A percentile compares a stretch with the other conserved stretches of the same genome.
Evolutionary conservation across 495 filamentous ascomycete species (phyloP).

Genomic region (Lasiosphaeria ovina): DNA sequence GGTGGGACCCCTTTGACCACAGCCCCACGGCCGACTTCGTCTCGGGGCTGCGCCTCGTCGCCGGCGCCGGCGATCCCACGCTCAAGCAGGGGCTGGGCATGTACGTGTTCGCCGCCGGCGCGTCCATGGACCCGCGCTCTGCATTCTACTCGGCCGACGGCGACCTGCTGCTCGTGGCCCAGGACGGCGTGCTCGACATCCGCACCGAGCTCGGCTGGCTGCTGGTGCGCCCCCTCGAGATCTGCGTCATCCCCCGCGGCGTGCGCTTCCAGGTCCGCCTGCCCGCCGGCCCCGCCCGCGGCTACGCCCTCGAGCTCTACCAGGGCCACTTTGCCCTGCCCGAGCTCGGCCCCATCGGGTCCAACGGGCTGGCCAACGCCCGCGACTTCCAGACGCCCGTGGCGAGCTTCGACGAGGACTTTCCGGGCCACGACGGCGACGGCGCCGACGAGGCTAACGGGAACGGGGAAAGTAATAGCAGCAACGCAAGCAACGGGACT

Average conservation of each 20-base stretch:
- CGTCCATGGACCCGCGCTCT: conserved; percentile 68
- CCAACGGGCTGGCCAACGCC: conserved; percentile 80
- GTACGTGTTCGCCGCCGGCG: conserved; percentile 76
- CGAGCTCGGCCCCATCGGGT: conserved; percentile 86
- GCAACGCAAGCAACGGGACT: too few relatives aligned
- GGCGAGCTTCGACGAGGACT: conserved; percentile 67
- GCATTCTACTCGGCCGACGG: conserved; percentile 92
- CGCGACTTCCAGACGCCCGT: conserved; percentile 86
- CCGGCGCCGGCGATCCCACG: conserved; percentile 79
- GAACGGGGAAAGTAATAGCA: conserved; percentile 4
- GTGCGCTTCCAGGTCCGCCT: conserved; percentile 75
- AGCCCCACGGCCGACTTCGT: conserved; percentile 67
- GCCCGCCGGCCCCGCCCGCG: conserved; percentile 60
- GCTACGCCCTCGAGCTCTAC: conserved; percentile 87
- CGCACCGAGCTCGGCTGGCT: conserved; percentile 81
- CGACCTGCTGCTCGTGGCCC: conserved; percentile 81
- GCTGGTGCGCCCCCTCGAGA: conserved; percentile 84
- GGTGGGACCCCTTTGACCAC: conserved; percentile 90
- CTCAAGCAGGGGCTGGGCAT: conserved; percentile 80
- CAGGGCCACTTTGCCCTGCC: conserved; percentile 81
- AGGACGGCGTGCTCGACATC: conserved; percentile 81
- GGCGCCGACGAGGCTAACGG: conserved; percentile 36
- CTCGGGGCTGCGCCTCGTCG: conserved; percentile 71
- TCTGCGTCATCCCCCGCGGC: conserved; percentile 82
- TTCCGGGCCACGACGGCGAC: conserved; percentile 25